These are phyloP conservation scores for Paramecium pentaurelia DNA, from an alignment of 73 alveolate species.

Conservation along the genomic window DNA sequence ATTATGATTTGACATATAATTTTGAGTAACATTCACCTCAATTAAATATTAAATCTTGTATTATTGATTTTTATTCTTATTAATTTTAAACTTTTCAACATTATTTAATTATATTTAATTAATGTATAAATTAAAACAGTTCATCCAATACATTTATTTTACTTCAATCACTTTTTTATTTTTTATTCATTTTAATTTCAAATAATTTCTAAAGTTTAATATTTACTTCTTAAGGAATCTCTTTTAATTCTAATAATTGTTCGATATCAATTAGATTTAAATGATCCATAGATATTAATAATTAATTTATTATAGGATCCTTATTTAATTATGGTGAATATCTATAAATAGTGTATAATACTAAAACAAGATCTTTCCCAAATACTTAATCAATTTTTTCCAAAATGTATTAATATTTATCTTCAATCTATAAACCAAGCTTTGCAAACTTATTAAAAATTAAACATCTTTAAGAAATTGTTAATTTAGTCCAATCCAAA, in stretches of 20 bases:
- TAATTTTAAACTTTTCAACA: background rate
- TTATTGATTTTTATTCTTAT: background rate
- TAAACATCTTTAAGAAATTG: background rate
- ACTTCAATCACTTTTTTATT: background rate
- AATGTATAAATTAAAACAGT: background rate
- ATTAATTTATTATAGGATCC: background rate
- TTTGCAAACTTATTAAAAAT: conserved; percentile 18
- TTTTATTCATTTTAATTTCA: background rate
- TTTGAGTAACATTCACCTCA: background rate
- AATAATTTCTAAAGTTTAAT: background rate
- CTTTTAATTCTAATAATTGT: conserved; percentile 6
- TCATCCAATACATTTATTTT: background rate
- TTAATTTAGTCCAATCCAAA: background rate
- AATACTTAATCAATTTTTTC: background rate
- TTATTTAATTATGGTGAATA: background rate
- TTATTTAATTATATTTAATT: background rate
- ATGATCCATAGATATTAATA: background rate
- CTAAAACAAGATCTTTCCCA: background rate
- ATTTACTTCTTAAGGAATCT: background rate
- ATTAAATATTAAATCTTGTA: background rate
- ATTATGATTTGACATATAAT: conserved; percentile 24
- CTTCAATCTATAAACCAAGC: background rate
- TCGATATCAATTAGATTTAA: background rate
- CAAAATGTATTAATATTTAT: background rate
- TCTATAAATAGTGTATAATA: background rate